Conservation (phyloP, 2,329 filamentous ascomycete genomes). For the Xylariaceae sp. region DNA sequence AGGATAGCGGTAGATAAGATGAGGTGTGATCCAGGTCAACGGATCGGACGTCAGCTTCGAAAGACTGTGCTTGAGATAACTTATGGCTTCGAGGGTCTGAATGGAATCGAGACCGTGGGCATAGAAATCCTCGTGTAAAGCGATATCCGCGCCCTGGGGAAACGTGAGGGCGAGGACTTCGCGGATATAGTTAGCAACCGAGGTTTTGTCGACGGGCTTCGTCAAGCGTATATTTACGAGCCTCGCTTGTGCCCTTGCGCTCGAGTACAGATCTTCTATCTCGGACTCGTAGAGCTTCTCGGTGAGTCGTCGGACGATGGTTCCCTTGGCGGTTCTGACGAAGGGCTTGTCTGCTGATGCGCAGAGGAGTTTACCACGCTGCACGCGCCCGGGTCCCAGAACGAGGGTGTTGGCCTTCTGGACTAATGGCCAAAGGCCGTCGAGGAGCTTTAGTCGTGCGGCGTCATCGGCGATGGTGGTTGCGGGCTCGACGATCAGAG, state of each 20-base stretch:
- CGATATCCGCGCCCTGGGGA: not conserved
- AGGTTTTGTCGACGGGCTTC: slow-evolving; percentile 1
- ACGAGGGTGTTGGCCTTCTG: slow-evolving; percentile 14
- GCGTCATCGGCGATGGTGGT: slow-evolving; percentile 1
- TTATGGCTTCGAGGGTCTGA: not conserved
- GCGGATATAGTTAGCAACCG: not conserved
- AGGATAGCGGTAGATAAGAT: slow-evolving; percentile 15
- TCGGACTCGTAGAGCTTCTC: slow-evolving; percentile 19
- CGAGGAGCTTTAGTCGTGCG: slow-evolving; percentile 4
- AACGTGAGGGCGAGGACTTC: not conserved
- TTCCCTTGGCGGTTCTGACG: slow-evolving; percentile 22
- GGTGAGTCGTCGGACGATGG: slow-evolving; percentile 21
- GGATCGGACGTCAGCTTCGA: not conserved
- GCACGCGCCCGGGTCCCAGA: slow-evolving; percentile 20
- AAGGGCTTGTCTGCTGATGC: slow-evolving; percentile 18
- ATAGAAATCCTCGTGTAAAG: slow-evolving; percentile 11
- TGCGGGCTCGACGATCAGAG: slow-evolving; percentile 34
- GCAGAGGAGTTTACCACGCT: slow-evolving; percentile 17
- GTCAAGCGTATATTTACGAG: not conserved
- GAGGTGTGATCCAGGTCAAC: slow-evolving; percentile 15
- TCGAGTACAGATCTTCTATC: slow-evolving; percentile 13
- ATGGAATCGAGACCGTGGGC: slow-evolving; percentile 6
- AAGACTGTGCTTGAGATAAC: not conserved
- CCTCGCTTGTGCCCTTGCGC: not conserved
- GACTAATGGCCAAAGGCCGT: slow-evolving; percentile 15